These are phyloP conservation scores for Rhizopogon vulgaris DNA, from an alignment of 768 basidiomycete species.

Conservation along the genomic window DNA sequence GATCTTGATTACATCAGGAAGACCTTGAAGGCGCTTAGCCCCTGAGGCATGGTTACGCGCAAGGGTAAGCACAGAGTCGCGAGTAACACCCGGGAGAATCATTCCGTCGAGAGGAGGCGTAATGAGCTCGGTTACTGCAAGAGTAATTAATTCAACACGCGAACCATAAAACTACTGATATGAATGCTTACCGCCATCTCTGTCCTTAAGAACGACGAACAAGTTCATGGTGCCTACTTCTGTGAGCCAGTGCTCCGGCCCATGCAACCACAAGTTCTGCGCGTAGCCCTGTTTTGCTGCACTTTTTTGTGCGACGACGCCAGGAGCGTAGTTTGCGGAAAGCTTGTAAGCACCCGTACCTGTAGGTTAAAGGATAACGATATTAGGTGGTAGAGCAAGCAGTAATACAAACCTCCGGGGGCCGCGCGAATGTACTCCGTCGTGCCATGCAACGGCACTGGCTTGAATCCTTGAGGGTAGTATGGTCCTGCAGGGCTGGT, in stretches of 20 bases:
- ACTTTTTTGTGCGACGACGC: constrained; percentile 76
- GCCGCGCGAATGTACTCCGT: constrained; percentile 80
- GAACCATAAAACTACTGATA: not conserved
- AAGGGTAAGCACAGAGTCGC: constrained; percentile 44
- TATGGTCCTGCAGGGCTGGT: constrained; percentile 70
- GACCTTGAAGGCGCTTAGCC: constrained; percentile 36
- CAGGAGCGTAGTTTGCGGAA: constrained; percentile 85
- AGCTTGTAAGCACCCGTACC: constrained; percentile 86
- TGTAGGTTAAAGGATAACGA: constrained; percentile 18
- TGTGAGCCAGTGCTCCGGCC: constrained; percentile 46
- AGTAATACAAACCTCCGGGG: constrained; percentile 58
- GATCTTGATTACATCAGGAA: constrained; percentile 52
- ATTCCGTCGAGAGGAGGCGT: constrained; percentile 63
- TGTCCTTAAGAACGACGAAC: constrained; percentile 71
- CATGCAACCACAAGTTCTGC: constrained; percentile 89
- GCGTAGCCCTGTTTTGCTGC: constrained; percentile 74
- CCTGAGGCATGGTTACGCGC: constrained; percentile 53
- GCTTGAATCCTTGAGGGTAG: constrained; percentile 85
- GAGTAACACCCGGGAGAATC: constrained; percentile 65
- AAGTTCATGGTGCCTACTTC: constrained; percentile 92
- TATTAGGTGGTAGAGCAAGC: not conserved
- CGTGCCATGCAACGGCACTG: constrained; percentile 79
- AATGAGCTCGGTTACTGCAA: constrained; percentile 46
- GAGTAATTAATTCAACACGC: not conserved
- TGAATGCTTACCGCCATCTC: constrained; percentile 50